phyloP scores from a whole-genome alignment of 2,329 filamentous ascomycete genomes.

The Aureobasidium sp. region DNA sequence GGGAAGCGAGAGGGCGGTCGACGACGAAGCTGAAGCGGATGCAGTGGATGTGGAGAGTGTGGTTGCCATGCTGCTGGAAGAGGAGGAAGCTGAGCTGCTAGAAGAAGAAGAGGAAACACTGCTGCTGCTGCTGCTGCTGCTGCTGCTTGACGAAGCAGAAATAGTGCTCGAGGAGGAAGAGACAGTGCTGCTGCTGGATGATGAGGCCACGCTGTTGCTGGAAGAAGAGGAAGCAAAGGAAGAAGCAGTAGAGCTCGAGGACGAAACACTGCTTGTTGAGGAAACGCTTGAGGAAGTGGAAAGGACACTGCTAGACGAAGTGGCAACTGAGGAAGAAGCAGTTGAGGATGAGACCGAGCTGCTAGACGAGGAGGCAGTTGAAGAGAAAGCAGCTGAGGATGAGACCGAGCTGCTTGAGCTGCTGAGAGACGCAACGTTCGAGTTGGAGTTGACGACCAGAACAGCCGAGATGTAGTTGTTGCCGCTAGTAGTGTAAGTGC shows the following conservation, averaged over 20 bases:
- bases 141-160: neutral
- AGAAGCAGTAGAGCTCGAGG: neutral
- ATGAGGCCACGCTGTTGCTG: neutral
- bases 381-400: neutral
- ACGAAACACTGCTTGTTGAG: neutral
- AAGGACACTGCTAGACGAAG: neutral
- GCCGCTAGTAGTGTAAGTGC: conserved; percentile 6
- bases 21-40: conserved; percentile 10
- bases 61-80: conserved; percentile 3
- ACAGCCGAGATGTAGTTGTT: conserved; percentile 17
- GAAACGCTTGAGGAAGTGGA: too few species aligned
- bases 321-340: neutral
- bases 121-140: neutral
- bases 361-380: neutral
- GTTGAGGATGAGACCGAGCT: conserved; percentile 2
- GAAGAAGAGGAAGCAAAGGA: conserved; percentile 5
- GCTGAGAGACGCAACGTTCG: conserved; percentile 21
- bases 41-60: conserved; percentile 18
- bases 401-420: conserved; percentile 17
- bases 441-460: conserved; percentile 20
- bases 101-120: neutral
- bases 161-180: neutral
- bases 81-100: conserved; percentile 4
- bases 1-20: conserved; percentile 8
- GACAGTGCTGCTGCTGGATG: neutral